These are phyloP conservation scores for Ustilago curta DNA, from an alignment of 1,284 basidiomycete species.

Conservation along the genomic window DNA sequence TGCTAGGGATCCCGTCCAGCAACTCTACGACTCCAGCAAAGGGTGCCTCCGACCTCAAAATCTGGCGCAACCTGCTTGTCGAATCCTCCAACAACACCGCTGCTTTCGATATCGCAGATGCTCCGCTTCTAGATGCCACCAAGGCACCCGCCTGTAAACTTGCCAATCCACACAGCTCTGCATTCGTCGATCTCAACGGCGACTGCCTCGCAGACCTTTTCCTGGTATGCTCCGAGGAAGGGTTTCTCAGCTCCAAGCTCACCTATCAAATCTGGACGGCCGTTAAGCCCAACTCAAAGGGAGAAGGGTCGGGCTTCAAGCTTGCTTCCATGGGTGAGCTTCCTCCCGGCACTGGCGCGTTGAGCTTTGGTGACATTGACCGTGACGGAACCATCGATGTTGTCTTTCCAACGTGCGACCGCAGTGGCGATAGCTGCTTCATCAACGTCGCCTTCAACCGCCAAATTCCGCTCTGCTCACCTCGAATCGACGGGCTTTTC, in stretches of 20 bases:
- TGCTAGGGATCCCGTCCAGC: constrained; percentile 78
- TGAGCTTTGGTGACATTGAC: constrained; percentile 94
- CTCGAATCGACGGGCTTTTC: constrained; percentile 50
- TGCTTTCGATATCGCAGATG: constrained; percentile 34
- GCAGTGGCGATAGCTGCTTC: constrained; percentile 75
- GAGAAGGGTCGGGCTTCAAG: constrained; percentile 75
- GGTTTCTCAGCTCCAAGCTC: constrained; percentile 65
- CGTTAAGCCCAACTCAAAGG: constrained; percentile 35
- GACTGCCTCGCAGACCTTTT: constrained; percentile 96
- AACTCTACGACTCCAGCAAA: constrained; percentile 12
- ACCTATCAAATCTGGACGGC: constrained; percentile 86
- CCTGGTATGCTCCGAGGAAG: constrained; percentile 79
- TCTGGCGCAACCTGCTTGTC: constrained; percentile 55
- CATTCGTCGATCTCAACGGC: constrained; percentile 93
- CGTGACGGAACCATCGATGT: constrained; percentile 96
- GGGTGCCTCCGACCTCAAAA: constrained; percentile 45
- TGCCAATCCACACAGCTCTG: constrained; percentile 90
- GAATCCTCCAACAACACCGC: constrained; percentile 22
- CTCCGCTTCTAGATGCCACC: constrained; percentile 29
- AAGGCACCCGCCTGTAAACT: constrained; percentile 75
- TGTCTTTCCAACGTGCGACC: constrained; percentile 84
- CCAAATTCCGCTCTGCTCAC: constrained; percentile 83
- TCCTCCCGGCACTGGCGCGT: constrained; percentile 81
- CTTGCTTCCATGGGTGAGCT: constrained; percentile 79
- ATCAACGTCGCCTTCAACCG: constrained; percentile 95